Evolutionary conservation across 257 asterid genomes (phyloP), one percentile per base, ranked within the genome.

Genomic region (Avicennia marina): DNA sequence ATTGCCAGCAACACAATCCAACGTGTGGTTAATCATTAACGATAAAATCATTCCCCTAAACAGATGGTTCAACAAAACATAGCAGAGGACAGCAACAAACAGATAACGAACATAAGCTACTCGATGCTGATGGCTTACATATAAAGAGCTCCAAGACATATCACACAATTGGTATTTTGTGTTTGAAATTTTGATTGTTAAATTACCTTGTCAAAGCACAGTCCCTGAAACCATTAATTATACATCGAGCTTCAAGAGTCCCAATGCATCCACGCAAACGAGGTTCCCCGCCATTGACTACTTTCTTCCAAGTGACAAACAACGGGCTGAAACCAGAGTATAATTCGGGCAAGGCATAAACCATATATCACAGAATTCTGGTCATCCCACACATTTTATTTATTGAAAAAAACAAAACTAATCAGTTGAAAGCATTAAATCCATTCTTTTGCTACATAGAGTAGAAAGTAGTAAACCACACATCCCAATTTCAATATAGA

Each of bases 181-280:
- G 54, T 64, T 58, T 17, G 15, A 62, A 56, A 31, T 42, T 13
- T 12, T 6, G 48, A 34, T 15, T 36, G 48, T 8, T 13, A 11
- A 64, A 58, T 49, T 61, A 93, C 97, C 97, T 93, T 58, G 95
- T 84, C 18, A 93, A 70, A 69, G 98, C 95, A 75, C 86, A 93
- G 75, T 93, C 95, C 84, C 56, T 86, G 60, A 88, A 89, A 62
- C 98, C 97, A 72, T 64, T 81, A 55, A 84, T 26, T 64, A 93
- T 67, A 76, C 73, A 62, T 32, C 87, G 90, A 71, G 98, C 84
- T 84, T 93, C 94, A 44, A 93, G 71, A 58, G 98, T 89, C 72
- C 98, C 98, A 29, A 93, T 93, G 91, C 98, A 93, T 46, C 98
- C 96, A 49, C 97, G 95, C 33, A 93, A 32, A 32, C 96, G 94